Evolutionary conservation across 2,329 filamentous ascomycete genomes (phyloP).

Genomic region (Epichloe sylvatica): DNA sequence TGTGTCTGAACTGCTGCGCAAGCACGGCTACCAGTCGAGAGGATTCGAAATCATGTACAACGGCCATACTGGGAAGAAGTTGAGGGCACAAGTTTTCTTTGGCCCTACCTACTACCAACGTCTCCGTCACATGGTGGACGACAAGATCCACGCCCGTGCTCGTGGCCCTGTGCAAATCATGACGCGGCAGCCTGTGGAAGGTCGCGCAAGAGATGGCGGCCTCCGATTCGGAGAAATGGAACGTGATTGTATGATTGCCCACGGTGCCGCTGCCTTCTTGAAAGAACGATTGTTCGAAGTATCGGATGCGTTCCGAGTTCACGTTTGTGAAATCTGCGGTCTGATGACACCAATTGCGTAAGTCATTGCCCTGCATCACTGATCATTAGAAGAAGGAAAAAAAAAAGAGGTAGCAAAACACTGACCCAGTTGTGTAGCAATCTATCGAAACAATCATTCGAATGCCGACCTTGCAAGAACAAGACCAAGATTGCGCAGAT

Average conservation of each 20-base stretch:
- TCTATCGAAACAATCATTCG: conserved; percentile 88
- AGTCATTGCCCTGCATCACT: conserved; percentile 29
- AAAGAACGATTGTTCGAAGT: conserved; percentile 97
- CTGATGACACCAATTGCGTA: conserved; percentile 98
- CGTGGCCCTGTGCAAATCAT: conserved; percentile 94
- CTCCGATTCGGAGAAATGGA: conserved; percentile 99
- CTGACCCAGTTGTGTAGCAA: conserved; percentile 45
- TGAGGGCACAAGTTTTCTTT: conserved; percentile 89
- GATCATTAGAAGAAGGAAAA: not conserved
- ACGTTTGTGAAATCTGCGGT: conserved; percentile 96
- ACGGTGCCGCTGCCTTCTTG: conserved; percentile 89
- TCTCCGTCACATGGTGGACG: conserved; percentile 97
- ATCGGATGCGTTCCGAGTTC: conserved; percentile 92
- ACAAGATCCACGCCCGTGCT: conserved; percentile 99
- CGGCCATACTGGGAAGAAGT: conserved; percentile 87
- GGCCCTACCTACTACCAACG: conserved; percentile 98
- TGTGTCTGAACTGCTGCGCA: conserved; percentile 71
- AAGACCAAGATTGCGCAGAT: conserved; percentile 98
- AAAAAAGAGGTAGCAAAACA: not conserved
- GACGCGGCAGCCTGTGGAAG: conserved; percentile 92
- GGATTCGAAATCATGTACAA: conserved; percentile 99
- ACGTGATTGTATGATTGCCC: conserved; percentile 99
- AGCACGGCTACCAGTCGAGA: conserved; percentile 89
- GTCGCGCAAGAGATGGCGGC: conserved; percentile 94
- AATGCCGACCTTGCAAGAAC: conserved; percentile 96